A percentile compares a stretch with the other conserved stretches of the same genome.
Evolutionary conservation across 108 stramenopile genomes (phyloP).

Genomic region (Cyclostephanos invisitatus): DNA sequence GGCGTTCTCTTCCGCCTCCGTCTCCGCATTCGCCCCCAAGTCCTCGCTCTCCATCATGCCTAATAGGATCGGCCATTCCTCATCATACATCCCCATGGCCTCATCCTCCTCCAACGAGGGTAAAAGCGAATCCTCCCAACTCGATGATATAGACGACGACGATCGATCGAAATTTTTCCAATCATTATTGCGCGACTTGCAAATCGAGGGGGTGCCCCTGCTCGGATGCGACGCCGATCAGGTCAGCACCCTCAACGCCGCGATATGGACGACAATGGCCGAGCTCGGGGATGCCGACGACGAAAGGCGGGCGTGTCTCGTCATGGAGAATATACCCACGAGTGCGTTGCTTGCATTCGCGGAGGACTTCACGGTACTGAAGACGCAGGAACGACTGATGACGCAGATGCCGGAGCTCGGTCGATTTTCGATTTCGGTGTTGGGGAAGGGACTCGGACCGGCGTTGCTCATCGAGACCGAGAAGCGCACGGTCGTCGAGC

Average conservation of each 20-base stretch:
- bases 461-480: slow-evolving; percentile 70
- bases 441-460: slow-evolving; percentile 79
- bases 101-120: slow-evolving; percentile 10
- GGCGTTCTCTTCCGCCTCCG: neutral
- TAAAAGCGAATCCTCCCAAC: slow-evolving; percentile 12
- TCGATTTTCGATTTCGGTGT: slow-evolving; percentile 63
- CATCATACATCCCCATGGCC: neutral
- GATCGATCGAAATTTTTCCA: slow-evolving; percentile 67
- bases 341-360: slow-evolving; percentile 63
- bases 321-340: slow-evolving; percentile 71
- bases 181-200: slow-evolving; percentile 69
- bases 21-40: slow-evolving; percentile 4
- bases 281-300: slow-evolving; percentile 55
- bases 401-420: slow-evolving; percentile 60
- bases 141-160: slow-evolving; percentile 54
- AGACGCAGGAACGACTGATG: slow-evolving; percentile 58
- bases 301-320: slow-evolving; percentile 58
- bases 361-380: slow-evolving; percentile 68
- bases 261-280: slow-evolving; percentile 84
- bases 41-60: neutral
- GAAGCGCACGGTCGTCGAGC: slow-evolving; percentile 36
- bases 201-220: slow-evolving; percentile 81
- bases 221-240: slow-evolving; percentile 75
- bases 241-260: slow-evolving; percentile 66
- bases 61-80: neutral